Conservation (phyloP, 805 yeast genomes). For the Schwanniomyces pseudopolymorphus region DNA sequence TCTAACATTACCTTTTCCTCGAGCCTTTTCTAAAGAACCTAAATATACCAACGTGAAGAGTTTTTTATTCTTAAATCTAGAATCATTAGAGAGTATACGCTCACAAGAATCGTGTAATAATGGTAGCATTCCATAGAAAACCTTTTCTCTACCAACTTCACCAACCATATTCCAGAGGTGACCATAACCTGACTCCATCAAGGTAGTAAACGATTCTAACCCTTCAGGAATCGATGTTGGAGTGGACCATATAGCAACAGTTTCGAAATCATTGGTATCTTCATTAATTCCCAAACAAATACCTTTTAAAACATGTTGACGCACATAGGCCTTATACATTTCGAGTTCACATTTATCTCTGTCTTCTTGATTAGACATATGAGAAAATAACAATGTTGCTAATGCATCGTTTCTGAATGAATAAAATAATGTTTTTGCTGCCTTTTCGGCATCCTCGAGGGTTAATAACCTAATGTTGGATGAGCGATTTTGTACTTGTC, state of each 20-base stretch:
- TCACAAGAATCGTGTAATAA: slow-evolving; percentile 49
- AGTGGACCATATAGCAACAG: slow-evolving; percentile 54
- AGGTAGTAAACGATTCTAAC: slow-evolving; percentile 44
- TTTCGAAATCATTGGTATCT: slow-evolving; percentile 42
- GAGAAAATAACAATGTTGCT: slow-evolving; percentile 29
- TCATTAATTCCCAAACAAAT: slow-evolving; percentile 52
- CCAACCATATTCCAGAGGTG: slow-evolving; percentile 51
- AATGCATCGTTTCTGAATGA: slow-evolving; percentile 36
- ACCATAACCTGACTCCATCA: slow-evolving; percentile 54
- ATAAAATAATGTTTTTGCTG: slow-evolving; percentile 35
- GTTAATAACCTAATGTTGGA: slow-evolving; percentile 13
- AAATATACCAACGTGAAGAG: slow-evolving; percentile 46
- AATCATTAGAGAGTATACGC: slow-evolving; percentile 43
- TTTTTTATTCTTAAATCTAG: slow-evolving; percentile 33
- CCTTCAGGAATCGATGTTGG: slow-evolving; percentile 44
- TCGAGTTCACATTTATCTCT: slow-evolving; percentile 30
- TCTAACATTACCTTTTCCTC: slow-evolving; percentile 59
- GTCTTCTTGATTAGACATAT: slow-evolving; percentile 17
- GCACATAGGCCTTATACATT: slow-evolving; percentile 51
- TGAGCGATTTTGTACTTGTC: background rate
- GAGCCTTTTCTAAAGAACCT: slow-evolving; percentile 43
- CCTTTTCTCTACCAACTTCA: slow-evolving; percentile 46
- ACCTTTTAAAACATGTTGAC: slow-evolving; percentile 51
- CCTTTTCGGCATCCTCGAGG: slow-evolving; percentile 27
- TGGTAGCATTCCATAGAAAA: slow-evolving; percentile 51